These are phyloP conservation scores for Carex scoparia DNA, from an alignment of 176 grass and related monocot genomes.

Conservation along the genomic window DNA sequence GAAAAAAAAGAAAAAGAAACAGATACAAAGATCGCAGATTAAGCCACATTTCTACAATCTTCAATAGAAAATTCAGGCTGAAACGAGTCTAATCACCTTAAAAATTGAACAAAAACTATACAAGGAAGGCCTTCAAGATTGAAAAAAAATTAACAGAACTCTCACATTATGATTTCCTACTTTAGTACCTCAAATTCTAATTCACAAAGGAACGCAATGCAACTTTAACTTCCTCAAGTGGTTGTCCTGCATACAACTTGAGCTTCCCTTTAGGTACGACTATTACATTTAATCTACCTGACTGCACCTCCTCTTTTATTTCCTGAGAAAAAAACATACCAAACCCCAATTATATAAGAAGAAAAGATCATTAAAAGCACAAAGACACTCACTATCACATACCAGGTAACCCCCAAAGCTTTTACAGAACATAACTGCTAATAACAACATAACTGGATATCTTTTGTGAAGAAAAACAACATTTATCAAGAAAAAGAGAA, in stretches of 20 bases:
- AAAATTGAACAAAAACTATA: not conserved
- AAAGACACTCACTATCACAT: not conserved
- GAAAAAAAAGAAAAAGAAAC: not conserved
- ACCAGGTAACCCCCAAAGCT: not conserved
- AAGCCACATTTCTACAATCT: not conserved
- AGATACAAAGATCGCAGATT: not conserved
- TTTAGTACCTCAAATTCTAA: not conserved
- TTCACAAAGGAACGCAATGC: slow-evolving; percentile 32
- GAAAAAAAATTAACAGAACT: not conserved
- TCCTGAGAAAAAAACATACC: slow-evolving; percentile 27
- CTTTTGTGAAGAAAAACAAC: not conserved
- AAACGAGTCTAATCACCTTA: not conserved
- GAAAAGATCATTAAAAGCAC: not conserved
- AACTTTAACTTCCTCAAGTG: slow-evolving; percentile 28
- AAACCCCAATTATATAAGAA: not conserved
- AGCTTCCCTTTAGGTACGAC: slow-evolving; percentile 41
- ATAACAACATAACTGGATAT: not conserved
- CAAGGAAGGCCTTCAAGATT: not conserved
- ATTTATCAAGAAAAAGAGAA: not conserved
- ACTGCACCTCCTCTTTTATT: slow-evolving; percentile 27
- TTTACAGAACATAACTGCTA: not conserved
- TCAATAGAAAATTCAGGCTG: not conserved
- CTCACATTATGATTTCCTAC: not conserved
- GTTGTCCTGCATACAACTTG: slow-evolving; percentile 36
- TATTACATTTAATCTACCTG: slow-evolving; percentile 23